Conservation (phyloP, 1,284 basidiomycete species). For the Leucoagaricus sp. region DNA sequence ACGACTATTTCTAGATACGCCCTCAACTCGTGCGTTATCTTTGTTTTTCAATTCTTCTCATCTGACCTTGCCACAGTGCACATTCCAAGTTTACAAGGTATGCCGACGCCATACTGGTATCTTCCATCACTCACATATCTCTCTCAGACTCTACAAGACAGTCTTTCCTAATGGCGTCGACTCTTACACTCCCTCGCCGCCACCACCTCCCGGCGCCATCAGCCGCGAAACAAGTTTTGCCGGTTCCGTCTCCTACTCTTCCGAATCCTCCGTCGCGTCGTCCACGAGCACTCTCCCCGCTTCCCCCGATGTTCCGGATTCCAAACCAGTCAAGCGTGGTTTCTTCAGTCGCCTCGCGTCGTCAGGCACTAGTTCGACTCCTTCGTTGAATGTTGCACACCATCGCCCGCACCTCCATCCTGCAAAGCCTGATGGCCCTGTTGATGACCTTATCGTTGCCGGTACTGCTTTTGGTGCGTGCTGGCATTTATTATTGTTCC, state of each 20-base stretch:
- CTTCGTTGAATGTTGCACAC: conserved; percentile 21
- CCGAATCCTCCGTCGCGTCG: conserved; percentile 24
- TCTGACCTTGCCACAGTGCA: conserved; percentile 43
- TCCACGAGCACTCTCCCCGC: conserved; percentile 24
- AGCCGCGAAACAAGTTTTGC: conserved; percentile 18
- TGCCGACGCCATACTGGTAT: conserved; percentile 15
- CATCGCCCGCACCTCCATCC: conserved; percentile 22
- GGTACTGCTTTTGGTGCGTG: conserved; percentile 71
- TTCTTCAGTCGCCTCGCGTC: conserved; percentile 39
- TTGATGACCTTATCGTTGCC: conserved; percentile 68
- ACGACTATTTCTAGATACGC: conserved; percentile 44
- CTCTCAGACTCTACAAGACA: conserved; percentile 63
- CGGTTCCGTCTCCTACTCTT: conserved; percentile 25
- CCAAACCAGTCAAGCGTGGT: conserved; percentile 18
- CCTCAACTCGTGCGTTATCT: conserved; percentile 52
- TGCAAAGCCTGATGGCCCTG: conserved; percentile 45
- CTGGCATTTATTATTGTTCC: conserved; percentile 13
- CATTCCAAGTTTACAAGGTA: conserved; percentile 76
- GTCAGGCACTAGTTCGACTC: conserved; percentile 20
- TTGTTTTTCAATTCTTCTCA: conserved; percentile 7
- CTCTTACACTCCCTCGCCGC: conserved; percentile 45
- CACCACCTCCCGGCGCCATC: conserved; percentile 36
- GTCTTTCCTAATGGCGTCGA: conserved; percentile 72
- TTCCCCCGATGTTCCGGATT: conserved; percentile 5
- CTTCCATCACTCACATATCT: not conserved